Percentiles rank a stretch among this genome's conserved stretches.
Evolutionary conservation across 305 asterid genomes (phyloP).

Genomic region (Vinca major): DNA sequence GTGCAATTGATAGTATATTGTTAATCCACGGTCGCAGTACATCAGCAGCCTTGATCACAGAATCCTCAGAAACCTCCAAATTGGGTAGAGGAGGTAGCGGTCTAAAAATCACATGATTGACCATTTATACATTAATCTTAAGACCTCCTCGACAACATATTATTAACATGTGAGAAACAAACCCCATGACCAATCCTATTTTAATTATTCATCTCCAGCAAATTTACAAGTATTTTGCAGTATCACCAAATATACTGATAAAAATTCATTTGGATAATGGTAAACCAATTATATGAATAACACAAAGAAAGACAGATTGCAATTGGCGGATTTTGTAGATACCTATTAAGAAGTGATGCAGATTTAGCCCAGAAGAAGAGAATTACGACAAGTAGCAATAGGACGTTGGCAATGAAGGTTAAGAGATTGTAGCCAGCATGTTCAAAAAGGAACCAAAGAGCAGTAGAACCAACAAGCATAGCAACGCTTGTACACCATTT

Average conservation of each 20-base stretch:
- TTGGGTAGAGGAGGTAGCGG: conserved; percentile 84
- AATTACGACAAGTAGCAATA: conserved; percentile 56
- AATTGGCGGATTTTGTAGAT: conserved; percentile 2
- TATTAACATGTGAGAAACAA: too few species aligned
- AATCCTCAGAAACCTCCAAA: conserved; percentile 69
- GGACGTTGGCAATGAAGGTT: conserved; percentile 52
- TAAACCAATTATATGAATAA: not conserved
- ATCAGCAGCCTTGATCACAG: conserved; percentile 57
- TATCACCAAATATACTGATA: not conserved
- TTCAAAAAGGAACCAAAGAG: conserved; percentile 75
- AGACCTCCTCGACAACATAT: too few species aligned
- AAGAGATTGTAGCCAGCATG: conserved; percentile 62
- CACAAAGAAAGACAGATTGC: not conserved
- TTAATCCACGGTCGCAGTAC: conserved; percentile 59
- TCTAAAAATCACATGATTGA: conserved; percentile 30
- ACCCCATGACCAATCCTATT: not conserved
- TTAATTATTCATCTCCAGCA: not conserved
- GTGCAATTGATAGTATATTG: conserved; percentile 46
- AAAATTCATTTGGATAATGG: not conserved
- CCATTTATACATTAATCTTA: conserved; percentile 6
- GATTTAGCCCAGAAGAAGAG: conserved; percentile 94
- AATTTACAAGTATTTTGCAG: not conserved
- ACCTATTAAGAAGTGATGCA: conserved; percentile 88
- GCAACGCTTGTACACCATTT: conserved; percentile 39
- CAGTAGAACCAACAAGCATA: conserved; percentile 49